These are phyloP conservation scores for Candida adriatica DNA, from an alignment of 805 yeast species.

Conservation along the genomic window DNA sequence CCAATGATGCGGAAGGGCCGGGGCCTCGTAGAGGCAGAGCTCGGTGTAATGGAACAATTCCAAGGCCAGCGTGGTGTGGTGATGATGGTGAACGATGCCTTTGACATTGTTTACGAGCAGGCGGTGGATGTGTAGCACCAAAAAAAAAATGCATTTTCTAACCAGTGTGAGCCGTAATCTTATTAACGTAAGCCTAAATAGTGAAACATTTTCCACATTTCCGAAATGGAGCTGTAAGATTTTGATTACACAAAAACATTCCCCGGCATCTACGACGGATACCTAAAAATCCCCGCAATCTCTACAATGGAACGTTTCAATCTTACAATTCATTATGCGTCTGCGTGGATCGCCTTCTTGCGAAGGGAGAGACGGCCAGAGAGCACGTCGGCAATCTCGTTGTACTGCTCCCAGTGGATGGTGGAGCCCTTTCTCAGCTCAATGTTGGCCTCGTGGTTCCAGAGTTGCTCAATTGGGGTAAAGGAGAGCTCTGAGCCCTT, in stretches of 20 bases:
- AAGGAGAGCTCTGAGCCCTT: slow-evolving; percentile 60
- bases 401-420: slow-evolving; percentile 63
- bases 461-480: slow-evolving; percentile 48
- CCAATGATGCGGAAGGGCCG: slow-evolving; percentile 35
- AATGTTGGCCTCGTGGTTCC: slow-evolving; percentile 55
- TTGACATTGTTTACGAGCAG: slow-evolving; percentile 42
- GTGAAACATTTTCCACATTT: too few relatives aligned
- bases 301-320: too few relatives aligned
- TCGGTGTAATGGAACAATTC: slow-evolving; percentile 44
- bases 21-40: slow-evolving; percentile 30
- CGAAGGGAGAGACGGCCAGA: slow-evolving; percentile 62
- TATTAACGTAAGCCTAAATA: too few relatives aligned
- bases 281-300: too few relatives aligned
- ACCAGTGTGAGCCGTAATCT: too few relatives aligned
- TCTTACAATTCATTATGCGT: neutral
- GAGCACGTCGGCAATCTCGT: slow-evolving; percentile 55
- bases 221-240: neutral
- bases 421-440: slow-evolving; percentile 57
- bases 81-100: slow-evolving; percentile 57
- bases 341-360: slow-evolving; percentile 21
- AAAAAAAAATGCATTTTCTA: too few relatives aligned
- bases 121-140: slow-evolving; percentile 14
- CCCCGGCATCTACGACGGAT: neutral
- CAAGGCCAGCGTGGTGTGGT: slow-evolving; percentile 40
- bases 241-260: too few relatives aligned